Percentiles rank a stretch among this genome's conserved stretches.
phyloP scores from a whole-genome alignment of 2,329 filamentous ascomycete species.

The Thelonectria rubi region DNA sequence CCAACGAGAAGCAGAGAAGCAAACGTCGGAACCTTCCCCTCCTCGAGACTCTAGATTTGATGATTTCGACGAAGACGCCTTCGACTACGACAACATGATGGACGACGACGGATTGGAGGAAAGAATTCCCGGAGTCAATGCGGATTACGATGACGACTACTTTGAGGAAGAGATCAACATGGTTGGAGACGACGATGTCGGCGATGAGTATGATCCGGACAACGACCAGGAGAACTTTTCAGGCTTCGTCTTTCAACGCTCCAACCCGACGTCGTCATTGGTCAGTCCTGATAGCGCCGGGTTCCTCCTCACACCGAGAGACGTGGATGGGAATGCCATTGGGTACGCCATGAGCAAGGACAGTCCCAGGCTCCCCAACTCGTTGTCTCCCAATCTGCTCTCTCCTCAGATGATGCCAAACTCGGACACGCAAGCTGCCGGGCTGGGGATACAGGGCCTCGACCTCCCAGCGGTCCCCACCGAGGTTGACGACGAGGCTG shows the following conservation, averaged over 20 bases:
- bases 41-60: constrained; percentile 64
- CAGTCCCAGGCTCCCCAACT: constrained; percentile 43
- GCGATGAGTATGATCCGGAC: constrained; percentile 39
- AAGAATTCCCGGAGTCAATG: constrained; percentile 68
- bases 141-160: constrained; percentile 56
- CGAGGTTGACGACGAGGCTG: constrained; percentile 32
- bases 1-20: constrained; percentile 70
- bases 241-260: constrained; percentile 66
- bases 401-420: constrained; percentile 18
- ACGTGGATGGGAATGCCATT: constrained; percentile 63
- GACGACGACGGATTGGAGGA: constrained; percentile 73
- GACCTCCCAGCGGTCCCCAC: constrained; percentile 32
- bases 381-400: constrained; percentile 30
- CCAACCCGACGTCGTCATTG: constrained; percentile 60
- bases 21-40: constrained; percentile 51
- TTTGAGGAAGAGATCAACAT: constrained; percentile 43
- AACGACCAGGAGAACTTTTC: constrained; percentile 66
- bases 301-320: constrained; percentile 62
- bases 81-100: constrained; percentile 71
- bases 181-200: constrained; percentile 41
- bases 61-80: constrained; percentile 68
- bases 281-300: constrained; percentile 60
- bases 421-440: constrained; percentile 42
- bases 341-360: constrained; percentile 65
- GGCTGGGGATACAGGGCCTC: constrained; percentile 56